Base-by-base conservation (phyloP, 2,329 filamentous ascomycete genomes). In the Pseudonectria buxi region DNA sequence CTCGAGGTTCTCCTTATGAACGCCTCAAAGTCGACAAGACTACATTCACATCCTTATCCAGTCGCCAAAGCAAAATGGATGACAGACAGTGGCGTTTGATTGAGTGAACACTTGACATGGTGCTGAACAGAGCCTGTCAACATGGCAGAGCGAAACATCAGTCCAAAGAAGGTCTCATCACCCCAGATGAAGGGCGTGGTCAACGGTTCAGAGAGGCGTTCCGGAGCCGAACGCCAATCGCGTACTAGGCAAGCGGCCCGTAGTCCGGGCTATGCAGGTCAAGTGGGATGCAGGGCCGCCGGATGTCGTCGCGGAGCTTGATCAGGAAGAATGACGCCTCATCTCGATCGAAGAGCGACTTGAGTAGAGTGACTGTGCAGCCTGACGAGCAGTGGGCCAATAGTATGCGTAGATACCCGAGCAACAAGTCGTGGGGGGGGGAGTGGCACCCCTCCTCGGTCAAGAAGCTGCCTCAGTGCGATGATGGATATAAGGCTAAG, bases 401-500 rank as follows among this genome's bases (percentile, higher is more conserved):
- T 58, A 36, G 46, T 41, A 50, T 37, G 11, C 30, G 30, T 30
- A 47, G 43, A 16, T 55, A 57, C 51, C 51, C 56, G 56, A 54
- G 53, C 43, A 38, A 44, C 44, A 46, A 41, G 39, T 9, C 18
- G 18, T 32, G 39, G 40, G 39, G 46, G 43, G 50, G 39, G 39
- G 44, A 31, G 37, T 33, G 37, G 42, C 35, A 28, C 37, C 38
- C 38, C 42, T 40, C 31, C 37, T 45, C 36, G 37, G 32, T 29
- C 25, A 29, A 22, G 18, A 9, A 22, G 18, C 18, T 22, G 18
- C 9, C 9, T 22, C 9, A 22, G 18, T 22, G 18, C 9, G 18
- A 22, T 22, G 18, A 22, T 36, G 41, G 32, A 40, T 37, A 33
- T 39, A 31, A 40, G 37, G 34, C 32, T 41, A 39, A 39, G 36